Base-by-base conservation (phyloP, 345 rosid species). In the Salix udensis region DNA sequence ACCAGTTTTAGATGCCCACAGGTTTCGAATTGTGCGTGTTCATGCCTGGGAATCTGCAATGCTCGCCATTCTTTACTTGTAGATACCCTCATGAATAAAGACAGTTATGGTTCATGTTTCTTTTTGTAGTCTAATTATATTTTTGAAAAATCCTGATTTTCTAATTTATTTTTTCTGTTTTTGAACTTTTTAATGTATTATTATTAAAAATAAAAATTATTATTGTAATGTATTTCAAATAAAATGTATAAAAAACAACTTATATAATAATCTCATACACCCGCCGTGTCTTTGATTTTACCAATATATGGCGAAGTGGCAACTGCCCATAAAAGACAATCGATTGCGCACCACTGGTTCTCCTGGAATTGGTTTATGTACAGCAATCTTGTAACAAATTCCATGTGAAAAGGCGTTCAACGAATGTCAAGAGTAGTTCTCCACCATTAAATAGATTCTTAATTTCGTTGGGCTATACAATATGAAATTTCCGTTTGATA, bases 1-100 rank as follows among this genome's bases (percentile, higher is more conserved):
- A 36, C 19, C 53, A 16, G 52, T 50, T 36, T 76, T 42, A 66
- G 66, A 34, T 36, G 71, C 78, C 77, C 55, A 55, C 72, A 55
- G 78, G 62, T 67, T 76, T 68, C 55, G 68, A 36, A 21, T 19
- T 23, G 65, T 50, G 68, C 31, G 40, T 31, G 2, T 65, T 65
- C 34, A 16, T 65, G 42, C 39, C 40, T 65, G 34, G 40, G 69
- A 66, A 9, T 36, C 40, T 66, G 42, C 69, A 21, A 7, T 36
- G 8, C 13, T 16, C 69, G 6, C 3, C 40, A 36, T 55, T 37
- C 24, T 53, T 36, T 19, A 2, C 26, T 18, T 71, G 26, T 23
- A 10, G 61, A 31, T 21, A 16, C 72, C 14, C 55, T 24, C 71
- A 30, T 68, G 71, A 68, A 21, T 42, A 2, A 24, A 68, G 55